Base-by-base conservation (phyloP, 768 basidiomycete genomes). In the Termitomyces sp. region DNA sequence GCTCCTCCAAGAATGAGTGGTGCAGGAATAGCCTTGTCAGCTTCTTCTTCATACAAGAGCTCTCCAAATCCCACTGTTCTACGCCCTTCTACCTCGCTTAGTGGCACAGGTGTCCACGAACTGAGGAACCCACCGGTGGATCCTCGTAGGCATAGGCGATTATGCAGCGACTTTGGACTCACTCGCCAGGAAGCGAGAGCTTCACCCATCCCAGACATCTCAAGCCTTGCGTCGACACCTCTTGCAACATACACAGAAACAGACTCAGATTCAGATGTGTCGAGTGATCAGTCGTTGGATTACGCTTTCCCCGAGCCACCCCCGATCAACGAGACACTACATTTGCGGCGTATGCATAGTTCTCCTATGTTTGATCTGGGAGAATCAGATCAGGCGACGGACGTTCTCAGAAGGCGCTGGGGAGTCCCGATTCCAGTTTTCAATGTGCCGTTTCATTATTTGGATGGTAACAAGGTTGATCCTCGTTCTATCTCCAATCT, bases 241-340 rank as follows among this genome's bases (percentile, higher is more conserved):
- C 60, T 65, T 26, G 60, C 67, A 24, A 65, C 69, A 54, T 69
- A 69, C 53, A 64, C 70, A 28, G 66, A 68, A 43, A 59, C 65
- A 28, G 70, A 69, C 47, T 69, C 70, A 12, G 67, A 65, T 57
- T 72, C 72, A 3, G 77, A 78, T 48, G 68, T 63, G 22, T 70
- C 77, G 35, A 63, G 70, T 49, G 69, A 72, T 32, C 66, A 71
- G 52, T 66, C 70, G 45, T 70, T 74, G 24, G 76, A 73, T 53
- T 75, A 76, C 61, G 73, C 75, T 13, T 72, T 78, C 57, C 77
- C 76, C 2, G 67, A 72, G 56, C 79, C 79, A 1, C 79, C 79
- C 26, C 71, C 73, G 12, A 70, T 75, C 13, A 74, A 70, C 59
- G 74, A 76, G 7, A 69, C 69, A 18, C 40, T 60, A 14, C 51